Evolutionary conservation across 2,329 filamentous ascomycete genomes (phyloP).

Genomic region (Botrytis porri): DNA sequence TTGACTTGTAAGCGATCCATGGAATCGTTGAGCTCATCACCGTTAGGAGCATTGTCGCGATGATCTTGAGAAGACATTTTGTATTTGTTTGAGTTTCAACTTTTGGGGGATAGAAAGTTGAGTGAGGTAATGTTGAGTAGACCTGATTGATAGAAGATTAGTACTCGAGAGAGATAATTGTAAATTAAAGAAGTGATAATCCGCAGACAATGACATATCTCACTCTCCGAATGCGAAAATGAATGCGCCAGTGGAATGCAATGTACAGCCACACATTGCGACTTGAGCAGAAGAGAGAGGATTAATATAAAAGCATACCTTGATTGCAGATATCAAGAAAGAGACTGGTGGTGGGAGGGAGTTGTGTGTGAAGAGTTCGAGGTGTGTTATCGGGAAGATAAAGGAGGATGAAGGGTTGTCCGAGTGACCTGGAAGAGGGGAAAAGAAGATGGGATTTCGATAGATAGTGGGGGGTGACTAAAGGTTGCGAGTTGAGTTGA

Average conservation of each 20-base stretch:
- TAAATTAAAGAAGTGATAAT: background rate
- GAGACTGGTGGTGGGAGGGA: slow-evolving; percentile 8
- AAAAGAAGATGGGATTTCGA: slow-evolving; percentile 2
- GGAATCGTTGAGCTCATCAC: slow-evolving; percentile 55
- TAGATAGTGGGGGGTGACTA: slow-evolving; percentile 19
- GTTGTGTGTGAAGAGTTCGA: slow-evolving; percentile 16
- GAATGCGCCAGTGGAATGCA: slow-evolving; percentile 16
- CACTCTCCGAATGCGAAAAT: slow-evolving; percentile 11
- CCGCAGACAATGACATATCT: slow-evolving; percentile 11
- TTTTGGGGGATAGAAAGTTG: slow-evolving; percentile 5
- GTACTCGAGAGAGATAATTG: background rate
- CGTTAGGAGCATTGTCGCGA: slow-evolving; percentile 31
- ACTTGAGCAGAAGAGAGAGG: background rate
- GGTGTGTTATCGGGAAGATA: slow-evolving; percentile 19
- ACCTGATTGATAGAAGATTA: slow-evolving; percentile 11
- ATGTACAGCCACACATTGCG: background rate
- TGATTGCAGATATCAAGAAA: slow-evolving; percentile 12
- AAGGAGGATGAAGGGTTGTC: slow-evolving; percentile 13
- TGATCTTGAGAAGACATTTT: slow-evolving; percentile 38
- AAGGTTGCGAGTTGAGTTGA: slow-evolving; percentile 25
- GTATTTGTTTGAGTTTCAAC: slow-evolving; percentile 15
- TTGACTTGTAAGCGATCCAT: slow-evolving; percentile 66
- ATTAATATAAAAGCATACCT: slow-evolving; percentile 12
- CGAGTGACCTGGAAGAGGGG: slow-evolving; percentile 14
- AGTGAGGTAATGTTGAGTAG: background rate